Base-by-base conservation (phyloP, 1,139 yeast species). In the Blastobotrys aristatus region DNA sequence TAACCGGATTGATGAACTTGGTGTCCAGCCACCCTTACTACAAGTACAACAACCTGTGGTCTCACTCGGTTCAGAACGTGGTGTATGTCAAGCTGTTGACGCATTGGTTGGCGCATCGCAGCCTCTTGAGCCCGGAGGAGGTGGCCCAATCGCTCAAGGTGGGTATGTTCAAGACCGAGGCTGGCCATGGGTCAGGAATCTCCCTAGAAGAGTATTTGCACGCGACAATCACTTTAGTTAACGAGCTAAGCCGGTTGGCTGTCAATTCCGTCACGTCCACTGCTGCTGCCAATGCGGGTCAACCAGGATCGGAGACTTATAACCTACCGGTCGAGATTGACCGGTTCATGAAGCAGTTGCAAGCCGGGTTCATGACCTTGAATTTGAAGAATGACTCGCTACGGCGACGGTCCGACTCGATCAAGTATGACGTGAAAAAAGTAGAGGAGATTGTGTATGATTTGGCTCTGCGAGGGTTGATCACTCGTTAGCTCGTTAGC, bases 351-450 rank as follows among this genome's bases (percentile, higher is more conserved):
- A 61, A 64, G 44, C 59, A 62, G 24, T 46, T 64, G 10, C 68
- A 64, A 40, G 53, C 63, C 6, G 65, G 64, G 1, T 63, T 65
- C 43, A 50, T 59, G 54, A 51, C 58, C 24, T 53, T 66, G 36
- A 64, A 66, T 44, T 50, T 66, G 46, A 65, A 64, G 47, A 66
- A 66, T 37, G 70, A 66, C 44, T 50, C 56, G 24, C 53, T 66
- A 47, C 52, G 70, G 32, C 49, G 68, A 30, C 57, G 67, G 6
- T 56, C 54, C 17, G 70, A 66, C 47, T 50, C 62, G 8, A 51
- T 66, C 45, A 66, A 66, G 48, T 65, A 66, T 46, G 67, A 65
- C 36, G 64, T 64, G 30, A 65, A 65, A 50, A 63, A 63, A 46
- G 63, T 64, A 16, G 70, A 66, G 46, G 68, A 63, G 46, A 59